These are phyloP conservation scores for Ceraceosorus guamensis DNA, from an alignment of 1,284 basidiomycete species.

Conservation along the genomic window DNA sequence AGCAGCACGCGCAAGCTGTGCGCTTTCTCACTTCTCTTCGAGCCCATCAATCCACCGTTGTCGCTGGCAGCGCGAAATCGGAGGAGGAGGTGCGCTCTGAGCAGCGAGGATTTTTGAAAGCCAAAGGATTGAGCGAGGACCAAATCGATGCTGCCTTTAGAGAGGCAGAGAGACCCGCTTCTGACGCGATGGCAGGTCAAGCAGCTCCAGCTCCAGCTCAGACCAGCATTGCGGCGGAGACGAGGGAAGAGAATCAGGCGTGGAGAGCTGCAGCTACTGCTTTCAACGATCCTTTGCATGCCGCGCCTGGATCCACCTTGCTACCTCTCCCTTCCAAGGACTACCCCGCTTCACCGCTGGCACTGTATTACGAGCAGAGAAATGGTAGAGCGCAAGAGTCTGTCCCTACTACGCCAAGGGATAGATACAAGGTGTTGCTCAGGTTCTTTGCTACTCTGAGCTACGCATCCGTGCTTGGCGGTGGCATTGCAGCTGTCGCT, in stretches of 20 bases:
- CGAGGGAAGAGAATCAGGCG: slow-evolving; percentile 3
- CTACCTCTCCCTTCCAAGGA: slow-evolving; percentile 20
- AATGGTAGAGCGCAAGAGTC: background rate
- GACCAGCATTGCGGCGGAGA: no score
- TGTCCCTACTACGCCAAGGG: slow-evolving; percentile 15
- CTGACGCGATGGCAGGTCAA: background rate
- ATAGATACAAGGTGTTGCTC: slow-evolving; percentile 39
- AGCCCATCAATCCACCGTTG: slow-evolving; percentile 2
- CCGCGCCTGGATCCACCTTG: background rate
- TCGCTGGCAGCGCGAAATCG: slow-evolving; percentile 3
- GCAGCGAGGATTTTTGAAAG: slow-evolving; percentile 31
- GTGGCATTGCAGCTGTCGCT: slow-evolving; percentile 27
- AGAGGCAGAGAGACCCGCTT: slow-evolving; percentile 30
- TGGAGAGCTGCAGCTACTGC: slow-evolving; percentile 22
- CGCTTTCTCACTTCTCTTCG: slow-evolving; percentile 40
- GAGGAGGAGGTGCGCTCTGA: no score
- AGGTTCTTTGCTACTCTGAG: slow-evolving; percentile 36
- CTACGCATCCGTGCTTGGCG: slow-evolving; percentile 37
- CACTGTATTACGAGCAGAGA: slow-evolving; percentile 28
- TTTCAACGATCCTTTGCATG: slow-evolving; percentile 34
- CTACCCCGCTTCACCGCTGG: slow-evolving; percentile 39
- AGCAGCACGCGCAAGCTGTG: slow-evolving; percentile 38
- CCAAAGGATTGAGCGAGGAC: slow-evolving; percentile 37
- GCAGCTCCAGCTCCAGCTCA: background rate
- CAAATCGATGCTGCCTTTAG: slow-evolving; percentile 30